Base-by-base conservation (phyloP, 768 basidiomycete genomes). In the Lepiota venenata region DNA sequence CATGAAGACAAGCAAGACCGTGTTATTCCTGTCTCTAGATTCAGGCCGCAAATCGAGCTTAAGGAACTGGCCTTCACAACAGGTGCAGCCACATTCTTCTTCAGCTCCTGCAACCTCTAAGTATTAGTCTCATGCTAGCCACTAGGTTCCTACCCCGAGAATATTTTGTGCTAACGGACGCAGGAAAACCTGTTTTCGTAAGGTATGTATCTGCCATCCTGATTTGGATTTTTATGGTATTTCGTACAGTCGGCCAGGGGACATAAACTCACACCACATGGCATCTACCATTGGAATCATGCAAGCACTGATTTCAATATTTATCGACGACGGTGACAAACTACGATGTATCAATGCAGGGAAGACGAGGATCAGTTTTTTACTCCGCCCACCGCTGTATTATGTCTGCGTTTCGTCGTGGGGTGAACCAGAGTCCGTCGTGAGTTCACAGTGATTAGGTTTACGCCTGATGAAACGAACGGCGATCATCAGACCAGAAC, bases 391-490 rank as follows among this genome's bases (percentile, higher is more conserved):
- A 5, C 97, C 97, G 3, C 71, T 99, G 16, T 98, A 98, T 69
- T 91, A 95, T 63, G 93, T 87, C 25, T 95, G 91, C 58, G 86
- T 85, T 11, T 94, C 93, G 18, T 84, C 88, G 10, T 96, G 92
- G 91, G 91, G 91, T 11, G 97, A 98, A 69, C 96, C 97, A 0
- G 97, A 98, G 70, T 91, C 89, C 57, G 87, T 98, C 59, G 95
- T 98, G 48, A 51, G 57, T 43, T 43, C 32, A 21, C 39, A 46
- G 37, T 38, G 21, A 15, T 27, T 35, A 48, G 40, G n/a, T n/a
- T 41, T 11, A 41, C 14, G 25, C 48, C 55, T 32, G 56, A 42
- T 38, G 47, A 48, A 29, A 47, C 49, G 50, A 52, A 49, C 43
- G 47, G 49, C 57, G 61, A 63, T 1, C 85, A 81, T 52, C 85